Evolutionary conservation across 768 basidiomycete genomes (phyloP).

Genomic region (Hericium rajendrae): DNA sequence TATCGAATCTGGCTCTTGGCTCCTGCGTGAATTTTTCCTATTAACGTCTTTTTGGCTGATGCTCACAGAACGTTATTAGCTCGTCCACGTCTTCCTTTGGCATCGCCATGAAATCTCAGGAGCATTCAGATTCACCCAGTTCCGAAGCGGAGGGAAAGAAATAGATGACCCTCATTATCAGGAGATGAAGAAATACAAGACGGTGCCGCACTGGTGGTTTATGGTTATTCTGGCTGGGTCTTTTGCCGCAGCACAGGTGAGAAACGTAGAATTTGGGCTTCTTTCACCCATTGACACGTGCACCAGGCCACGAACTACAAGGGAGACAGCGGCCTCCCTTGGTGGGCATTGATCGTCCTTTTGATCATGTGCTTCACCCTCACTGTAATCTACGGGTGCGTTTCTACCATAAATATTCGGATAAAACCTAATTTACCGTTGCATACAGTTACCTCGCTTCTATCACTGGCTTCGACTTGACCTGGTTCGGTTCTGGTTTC

Average conservation of each 20-base stretch:
- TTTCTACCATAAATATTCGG: background rate
- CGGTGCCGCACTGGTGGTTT: conserved; percentile 19
- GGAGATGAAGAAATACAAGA: conserved; percentile 15
- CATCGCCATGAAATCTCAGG: conserved; percentile 22
- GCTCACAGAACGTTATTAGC: background rate
- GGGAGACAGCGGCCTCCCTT: conserved; percentile 18
- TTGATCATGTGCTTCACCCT: conserved; percentile 21
- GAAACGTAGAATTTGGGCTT: no score
- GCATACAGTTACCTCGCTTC: conserved; percentile 1
- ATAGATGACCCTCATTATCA: conserved; percentile 13
- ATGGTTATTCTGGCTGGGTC: conserved; percentile 11
- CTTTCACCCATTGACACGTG: background rate
- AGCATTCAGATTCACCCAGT: background rate
- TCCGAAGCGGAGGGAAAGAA: background rate
- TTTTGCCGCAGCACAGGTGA: conserved; percentile 17
- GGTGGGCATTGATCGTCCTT: conserved; percentile 20
- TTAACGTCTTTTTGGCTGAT: no score
- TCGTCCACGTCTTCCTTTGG: conserved; percentile 27
- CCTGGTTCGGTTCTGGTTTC: conserved; percentile 13
- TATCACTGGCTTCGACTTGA: conserved; percentile 12
- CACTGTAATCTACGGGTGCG: conserved; percentile 13
- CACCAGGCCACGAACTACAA: conserved; percentile 17
- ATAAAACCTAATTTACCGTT: background rate
- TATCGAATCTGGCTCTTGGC: conserved; percentile 25
- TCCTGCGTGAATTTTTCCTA: conserved; percentile 12